Base-by-base conservation (phyloP, 352 stramenopile genomes). In the Phytophthora foliorum region DNA sequence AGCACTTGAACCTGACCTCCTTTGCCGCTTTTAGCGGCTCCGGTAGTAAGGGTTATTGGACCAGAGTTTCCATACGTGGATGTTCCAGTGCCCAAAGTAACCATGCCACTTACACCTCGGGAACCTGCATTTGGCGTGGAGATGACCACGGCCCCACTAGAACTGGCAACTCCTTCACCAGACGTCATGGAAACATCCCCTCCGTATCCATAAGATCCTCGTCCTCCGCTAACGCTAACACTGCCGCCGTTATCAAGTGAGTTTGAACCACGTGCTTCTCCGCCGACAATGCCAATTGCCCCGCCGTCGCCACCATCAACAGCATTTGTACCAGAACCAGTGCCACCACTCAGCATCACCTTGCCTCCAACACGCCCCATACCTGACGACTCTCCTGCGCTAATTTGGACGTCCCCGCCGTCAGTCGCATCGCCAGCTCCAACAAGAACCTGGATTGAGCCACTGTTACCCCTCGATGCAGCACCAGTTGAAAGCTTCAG, bases 221-320 rank as follows among this genome's bases (percentile, higher is more conserved):
- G 83, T 72, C 95, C 96, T 32, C 91, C 93, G 34, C 70, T 67
- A n/a, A 97, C 25, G 27, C 60, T 75, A 46, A 98, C 77, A 51
- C 84, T 81, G 36, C 92, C 95, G 21, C 94, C 95, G 66, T 97
- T 96, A 68, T 99, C 92, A 60, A 94, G 78, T 2, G 77, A 67
- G 46, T 93, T 93, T 57, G 86, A 87, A 41, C 96, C 96, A 69
- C 92, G 89, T 27, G 87, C 93, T 74, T 97, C 83, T 22, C 96
- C 96, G 50, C 94, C 94, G 19, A 69, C 72, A 31, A 99, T 80
- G 22, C 79, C 69, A 25, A 98, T 69, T 50, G 85, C 76, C 27
- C 94, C 94, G 21, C 96, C 96, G 62, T 97, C 90, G 52, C 96
- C 96, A 59, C 95, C 96, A 67, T 98, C 95, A 24, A 74, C 88